A percentile compares a stretch with the other conserved stretches of the same genome.
phyloP scores from a whole-genome alignment of 2,329 filamentous ascomycete genomes.

The Talaromyces sp. region DNA sequence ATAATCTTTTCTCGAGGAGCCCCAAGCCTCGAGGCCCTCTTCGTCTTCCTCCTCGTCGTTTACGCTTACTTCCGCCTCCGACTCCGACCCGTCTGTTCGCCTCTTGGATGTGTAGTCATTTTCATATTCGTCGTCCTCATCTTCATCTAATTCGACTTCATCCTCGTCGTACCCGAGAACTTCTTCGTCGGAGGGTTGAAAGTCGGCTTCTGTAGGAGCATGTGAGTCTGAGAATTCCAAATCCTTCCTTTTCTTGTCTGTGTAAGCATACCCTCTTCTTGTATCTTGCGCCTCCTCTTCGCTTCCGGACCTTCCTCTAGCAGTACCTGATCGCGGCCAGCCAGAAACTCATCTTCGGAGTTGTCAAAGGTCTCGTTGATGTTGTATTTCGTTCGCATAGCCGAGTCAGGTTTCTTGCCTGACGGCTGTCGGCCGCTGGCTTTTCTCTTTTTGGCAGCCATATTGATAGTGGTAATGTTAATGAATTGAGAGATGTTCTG shows the following conservation, averaged over 20 bases:
- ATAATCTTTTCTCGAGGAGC: conserved; percentile 81
- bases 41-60: conserved; percentile 51
- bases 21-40: conserved; percentile 71
- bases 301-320: conserved; percentile 76
- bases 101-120: conserved; percentile 26
- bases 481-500: neutral
- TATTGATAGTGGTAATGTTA: neutral
- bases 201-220: conserved; percentile 48
- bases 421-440: conserved; percentile 49
- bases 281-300: conserved; percentile 69
- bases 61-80: conserved; percentile 27
- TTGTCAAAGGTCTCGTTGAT: conserved; percentile 75
- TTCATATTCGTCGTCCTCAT: conserved; percentile 44
- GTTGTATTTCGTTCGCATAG: conserved; percentile 34
- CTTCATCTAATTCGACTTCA: conserved; percentile 44
- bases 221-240: conserved; percentile 20
- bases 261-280: conserved; percentile 58
- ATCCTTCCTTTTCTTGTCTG: neutral
- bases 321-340: conserved; percentile 79
- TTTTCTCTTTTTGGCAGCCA: conserved; percentile 61
- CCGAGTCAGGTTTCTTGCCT: conserved; percentile 29
- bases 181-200: conserved; percentile 62
- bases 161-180: conserved; percentile 52
- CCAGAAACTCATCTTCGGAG: conserved; percentile 89
- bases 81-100: conserved; percentile 23